Conservation (phyloP, 805 yeast genomes). For the Metschnikowia kofuensis region DNA sequence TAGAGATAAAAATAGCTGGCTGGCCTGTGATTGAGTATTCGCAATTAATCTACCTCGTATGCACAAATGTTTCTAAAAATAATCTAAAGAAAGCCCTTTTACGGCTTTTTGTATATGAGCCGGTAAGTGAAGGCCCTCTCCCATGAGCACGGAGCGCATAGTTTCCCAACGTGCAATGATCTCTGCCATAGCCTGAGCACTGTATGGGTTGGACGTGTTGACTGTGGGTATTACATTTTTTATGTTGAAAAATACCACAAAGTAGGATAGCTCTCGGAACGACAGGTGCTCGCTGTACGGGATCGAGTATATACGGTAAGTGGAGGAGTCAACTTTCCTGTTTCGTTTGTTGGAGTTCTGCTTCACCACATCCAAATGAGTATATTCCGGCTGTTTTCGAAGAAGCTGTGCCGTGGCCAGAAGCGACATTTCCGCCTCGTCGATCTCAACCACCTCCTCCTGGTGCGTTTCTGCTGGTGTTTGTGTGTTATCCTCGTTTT, state of each 20-base stretch:
- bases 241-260: constrained; percentile 53
- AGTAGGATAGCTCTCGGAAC: constrained; percentile 70
- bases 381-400: constrained; percentile 19
- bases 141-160: background rate
- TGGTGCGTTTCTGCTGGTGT: background rate
- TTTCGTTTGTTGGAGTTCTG: constrained; percentile 22
- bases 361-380: constrained; percentile 28
- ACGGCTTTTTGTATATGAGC: constrained; percentile 4
- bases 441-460: constrained; percentile 7
- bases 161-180: constrained; percentile 33
- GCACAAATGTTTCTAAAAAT: constrained; percentile 11
- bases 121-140: background rate
- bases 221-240: constrained; percentile 77
- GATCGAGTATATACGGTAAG: constrained; percentile 51
- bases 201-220: constrained; percentile 32
- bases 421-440: constrained; percentile 3
- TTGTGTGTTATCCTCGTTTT: constrained; percentile 1
- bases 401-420: constrained; percentile 16
- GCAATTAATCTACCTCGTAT: background rate
- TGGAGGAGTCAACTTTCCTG: constrained; percentile 22
- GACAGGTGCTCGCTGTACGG: constrained; percentile 97
- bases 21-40: no score
- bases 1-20: no score
- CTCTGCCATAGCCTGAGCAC: constrained; percentile 29
- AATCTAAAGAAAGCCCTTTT: constrained; percentile 15